These are phyloP conservation scores for Endocalyx cinctus DNA, from an alignment of 2,329 filamentous ascomycete genomes.

Conservation along the genomic window DNA sequence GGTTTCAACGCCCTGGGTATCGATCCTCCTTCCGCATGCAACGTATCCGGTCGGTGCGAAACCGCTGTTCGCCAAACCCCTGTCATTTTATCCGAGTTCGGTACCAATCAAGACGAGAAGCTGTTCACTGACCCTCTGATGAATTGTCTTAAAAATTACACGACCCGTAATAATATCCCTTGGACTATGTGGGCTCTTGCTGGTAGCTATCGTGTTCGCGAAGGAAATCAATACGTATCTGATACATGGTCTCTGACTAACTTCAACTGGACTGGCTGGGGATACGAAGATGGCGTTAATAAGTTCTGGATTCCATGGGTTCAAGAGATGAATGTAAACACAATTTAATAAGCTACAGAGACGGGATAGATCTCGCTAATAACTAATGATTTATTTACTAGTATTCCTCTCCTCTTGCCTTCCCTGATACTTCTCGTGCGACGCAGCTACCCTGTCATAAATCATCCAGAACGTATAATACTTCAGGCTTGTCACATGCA, in stretches of 20 bases:
- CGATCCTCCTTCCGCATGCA: slow-evolving; percentile 30
- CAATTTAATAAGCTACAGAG: too few relatives aligned
- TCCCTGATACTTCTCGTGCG: too few relatives aligned
- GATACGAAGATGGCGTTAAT: slow-evolving; percentile 36
- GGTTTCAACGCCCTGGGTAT: slow-evolving; percentile 40
- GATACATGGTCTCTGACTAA: slow-evolving; percentile 42
- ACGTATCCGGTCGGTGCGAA: slow-evolving; percentile 27
- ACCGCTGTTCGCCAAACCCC: slow-evolving; percentile 34
- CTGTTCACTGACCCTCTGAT: slow-evolving; percentile 37
- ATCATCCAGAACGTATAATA: too few relatives aligned
- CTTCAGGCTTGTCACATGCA: too few relatives aligned
- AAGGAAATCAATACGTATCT: slow-evolving; percentile 34
- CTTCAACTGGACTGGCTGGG: slow-evolving; percentile 40
- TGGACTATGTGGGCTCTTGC: slow-evolving; percentile 43
- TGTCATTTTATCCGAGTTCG: slow-evolving; percentile 38
- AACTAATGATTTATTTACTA: too few relatives aligned
- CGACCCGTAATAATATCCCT: slow-evolving; percentile 36
- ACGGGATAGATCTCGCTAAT: too few relatives aligned
- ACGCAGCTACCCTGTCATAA: too few relatives aligned
- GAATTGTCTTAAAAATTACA: slow-evolving; percentile 38
- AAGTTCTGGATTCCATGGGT: slow-evolving; percentile 44
- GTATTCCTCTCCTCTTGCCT: too few relatives aligned
- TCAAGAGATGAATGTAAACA: slow-evolving; percentile 28
- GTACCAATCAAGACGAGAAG: slow-evolving; percentile 32
- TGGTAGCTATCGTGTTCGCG: slow-evolving; percentile 37